phyloP scores from a whole-genome alignment of 192 early-diverging fungal species.

The Pilobolus umbonatus region DNA sequence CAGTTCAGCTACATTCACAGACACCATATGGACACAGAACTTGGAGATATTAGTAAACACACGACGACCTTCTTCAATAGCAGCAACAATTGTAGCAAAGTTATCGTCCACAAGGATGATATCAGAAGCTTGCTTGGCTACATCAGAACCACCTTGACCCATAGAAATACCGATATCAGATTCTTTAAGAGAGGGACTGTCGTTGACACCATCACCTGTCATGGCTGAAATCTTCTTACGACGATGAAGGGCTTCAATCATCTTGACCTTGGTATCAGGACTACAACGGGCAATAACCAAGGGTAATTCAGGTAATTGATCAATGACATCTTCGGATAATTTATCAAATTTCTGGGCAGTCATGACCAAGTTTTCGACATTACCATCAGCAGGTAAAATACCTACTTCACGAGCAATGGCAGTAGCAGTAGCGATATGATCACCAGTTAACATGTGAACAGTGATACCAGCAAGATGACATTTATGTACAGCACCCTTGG shows the following conservation, averaged over 20 bases:
- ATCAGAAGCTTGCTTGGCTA: conserved; percentile 88
- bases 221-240: conserved; percentile 70
- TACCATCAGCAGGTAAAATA: conserved; percentile 60
- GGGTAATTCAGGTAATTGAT: conserved; percentile 70
- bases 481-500: conserved; percentile 58
- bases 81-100: conserved; percentile 78
- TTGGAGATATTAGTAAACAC: conserved; percentile 76
- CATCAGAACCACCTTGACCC: conserved; percentile 89
- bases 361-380: conserved; percentile 62
- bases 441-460: conserved; percentile 96
- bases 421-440: conserved; percentile 86
- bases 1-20: conserved; percentile 74
- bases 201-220: conserved; percentile 87
- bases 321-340: conserved; percentile 76
- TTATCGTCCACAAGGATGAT: conserved; percentile 84
- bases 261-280: conserved; percentile 97
- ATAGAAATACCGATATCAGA: conserved; percentile 84
- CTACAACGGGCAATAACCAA: conserved; percentile 88
- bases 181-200: conserved; percentile 72
- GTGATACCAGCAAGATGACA: conserved; percentile 89
- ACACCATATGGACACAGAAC: conserved; percentile 66
- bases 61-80: conserved; percentile 77
- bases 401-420: conserved; percentile 89
- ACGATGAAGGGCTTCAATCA: conserved; percentile 87
- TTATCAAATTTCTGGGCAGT: conserved; percentile 82